A percentile compares a stretch with the other conserved stretches of the same genome.
Evolutionary conservation across 2,329 filamentous ascomycete genomes (phyloP).

Genomic region (Aureobasidium uvarum): DNA sequence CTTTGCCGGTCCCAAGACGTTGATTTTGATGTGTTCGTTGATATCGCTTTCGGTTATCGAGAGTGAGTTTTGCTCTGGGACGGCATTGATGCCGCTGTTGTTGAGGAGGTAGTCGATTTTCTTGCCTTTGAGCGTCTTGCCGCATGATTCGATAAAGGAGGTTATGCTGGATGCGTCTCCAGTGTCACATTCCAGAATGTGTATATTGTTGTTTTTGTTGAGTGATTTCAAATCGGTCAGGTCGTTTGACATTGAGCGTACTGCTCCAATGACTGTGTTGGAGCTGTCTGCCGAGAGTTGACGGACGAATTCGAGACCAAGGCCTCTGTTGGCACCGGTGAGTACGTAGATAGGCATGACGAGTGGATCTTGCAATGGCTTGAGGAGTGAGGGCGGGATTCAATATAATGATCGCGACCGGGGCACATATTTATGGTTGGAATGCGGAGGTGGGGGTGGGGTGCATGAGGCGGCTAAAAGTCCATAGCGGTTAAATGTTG

Average conservation of each 20-base stretch:
- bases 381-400: not conserved
- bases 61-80: conserved; percentile 41
- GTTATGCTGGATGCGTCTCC: conserved; percentile 40
- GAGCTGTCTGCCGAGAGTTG: conserved; percentile 31
- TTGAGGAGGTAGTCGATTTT: conserved; percentile 47
- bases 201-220: conserved; percentile 35
- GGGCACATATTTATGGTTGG: conserved; percentile 4
- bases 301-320: conserved; percentile 40
- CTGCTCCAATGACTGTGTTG: conserved; percentile 44
- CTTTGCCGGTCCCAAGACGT: conserved; percentile 51
- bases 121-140: conserved; percentile 35
- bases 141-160: conserved; percentile 39
- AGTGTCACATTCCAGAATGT: conserved; percentile 46
- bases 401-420: not conserved
- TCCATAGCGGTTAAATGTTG: conserved; percentile 3
- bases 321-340: conserved; percentile 40
- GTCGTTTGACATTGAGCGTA: conserved; percentile 39
- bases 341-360: conserved; percentile 39
- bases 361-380: not conserved
- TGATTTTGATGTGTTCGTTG: conserved; percentile 45
- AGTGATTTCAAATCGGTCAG: conserved; percentile 36
- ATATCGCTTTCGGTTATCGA: conserved; percentile 42
- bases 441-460: not conserved
- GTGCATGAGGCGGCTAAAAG: conserved; percentile 15
- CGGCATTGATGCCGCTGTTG: conserved; percentile 45